Evolutionary conservation across 2,329 filamentous ascomycete species (phyloP).

Genomic region (Fusarium temperatum): DNA sequence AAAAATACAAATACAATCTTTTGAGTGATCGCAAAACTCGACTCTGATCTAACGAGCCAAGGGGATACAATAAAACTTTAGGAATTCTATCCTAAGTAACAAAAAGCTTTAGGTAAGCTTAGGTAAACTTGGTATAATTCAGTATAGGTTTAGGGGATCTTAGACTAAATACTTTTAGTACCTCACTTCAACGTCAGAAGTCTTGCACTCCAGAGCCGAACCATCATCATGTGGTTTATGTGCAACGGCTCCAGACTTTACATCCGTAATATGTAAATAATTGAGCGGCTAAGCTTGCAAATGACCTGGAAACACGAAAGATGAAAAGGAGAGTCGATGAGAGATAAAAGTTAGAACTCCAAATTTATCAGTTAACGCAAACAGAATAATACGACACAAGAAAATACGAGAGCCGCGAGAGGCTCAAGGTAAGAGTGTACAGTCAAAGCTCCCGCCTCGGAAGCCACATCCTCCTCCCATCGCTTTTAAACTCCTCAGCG

Average conservation of each 20-base stretch:
- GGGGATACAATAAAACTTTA: too few species aligned
- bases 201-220: too few species aligned
- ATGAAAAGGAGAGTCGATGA: conserved; percentile 1
- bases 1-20: background rate
- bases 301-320: background rate
- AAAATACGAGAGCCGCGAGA: conserved; percentile 32
- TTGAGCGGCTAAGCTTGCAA: background rate
- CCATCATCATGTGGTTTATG: background rate
- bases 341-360: conserved; percentile 28
- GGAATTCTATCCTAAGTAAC: too few species aligned
- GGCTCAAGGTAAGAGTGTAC: conserved; percentile 40
- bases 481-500: conserved; percentile 24
- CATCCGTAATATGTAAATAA: background rate
- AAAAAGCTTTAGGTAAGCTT: too few species aligned
- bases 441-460: conserved; percentile 31
- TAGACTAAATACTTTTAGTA: too few species aligned
- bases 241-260: background rate
- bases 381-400: conserved; percentile 32
- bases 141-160: too few species aligned
- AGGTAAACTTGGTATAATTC: too few species aligned
- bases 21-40: background rate
- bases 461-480: conserved; percentile 17
- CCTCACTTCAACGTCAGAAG: too few species aligned
- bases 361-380: conserved; percentile 34
- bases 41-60: background rate